These are phyloP conservation scores for Tothia fuscella DNA, from an alignment of 2,329 filamentous ascomycete species.

Conservation along the genomic window DNA sequence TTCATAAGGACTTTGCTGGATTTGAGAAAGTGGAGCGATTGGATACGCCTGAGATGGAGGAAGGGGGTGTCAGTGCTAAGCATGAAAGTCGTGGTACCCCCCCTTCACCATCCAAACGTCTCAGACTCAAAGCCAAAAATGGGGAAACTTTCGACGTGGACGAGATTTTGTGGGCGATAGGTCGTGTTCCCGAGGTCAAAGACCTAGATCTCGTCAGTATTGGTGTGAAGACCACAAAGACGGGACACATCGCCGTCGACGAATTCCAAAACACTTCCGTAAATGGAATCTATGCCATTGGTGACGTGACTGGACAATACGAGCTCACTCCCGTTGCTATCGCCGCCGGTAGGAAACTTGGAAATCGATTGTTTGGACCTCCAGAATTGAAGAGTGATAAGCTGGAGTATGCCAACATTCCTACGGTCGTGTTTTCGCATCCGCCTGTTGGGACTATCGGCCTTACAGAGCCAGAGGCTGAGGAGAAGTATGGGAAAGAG, in stretches of 20 bases:
- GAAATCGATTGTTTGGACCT: constrained; percentile 38
- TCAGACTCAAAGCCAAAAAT: constrained; percentile 32
- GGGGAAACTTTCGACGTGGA: constrained; percentile 34
- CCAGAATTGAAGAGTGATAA: constrained; percentile 31
- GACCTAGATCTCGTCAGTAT: constrained; percentile 29
- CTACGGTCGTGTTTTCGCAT: constrained; percentile 41
- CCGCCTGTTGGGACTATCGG: constrained; percentile 38
- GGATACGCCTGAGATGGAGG: constrained; percentile 13
- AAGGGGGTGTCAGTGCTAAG: constrained; percentile 29
- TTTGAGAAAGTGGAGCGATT: constrained; percentile 37
- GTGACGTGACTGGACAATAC: constrained; percentile 39
- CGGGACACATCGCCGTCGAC: constrained; percentile 34
- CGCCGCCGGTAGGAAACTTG: constrained; percentile 38
- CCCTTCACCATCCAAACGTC: constrained; percentile 21
- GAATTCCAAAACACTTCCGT: constrained; percentile 39
- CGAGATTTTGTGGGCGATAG: constrained; percentile 40
- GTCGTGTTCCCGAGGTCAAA: constrained; percentile 33
- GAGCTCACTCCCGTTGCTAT: constrained; percentile 43
- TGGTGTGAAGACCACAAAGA: constrained; percentile 29
- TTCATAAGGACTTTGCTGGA: constrained; percentile 34
- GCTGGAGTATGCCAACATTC: constrained; percentile 38
- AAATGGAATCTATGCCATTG: constrained; percentile 37
- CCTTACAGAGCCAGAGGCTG: constrained; percentile 38
- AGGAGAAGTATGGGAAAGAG: constrained; percentile 35
- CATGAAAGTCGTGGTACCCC: constrained; percentile 4